These are phyloP conservation scores for Myrica gale DNA, from an alignment of 306 rosid genomes.

Conservation along the genomic window DNA sequence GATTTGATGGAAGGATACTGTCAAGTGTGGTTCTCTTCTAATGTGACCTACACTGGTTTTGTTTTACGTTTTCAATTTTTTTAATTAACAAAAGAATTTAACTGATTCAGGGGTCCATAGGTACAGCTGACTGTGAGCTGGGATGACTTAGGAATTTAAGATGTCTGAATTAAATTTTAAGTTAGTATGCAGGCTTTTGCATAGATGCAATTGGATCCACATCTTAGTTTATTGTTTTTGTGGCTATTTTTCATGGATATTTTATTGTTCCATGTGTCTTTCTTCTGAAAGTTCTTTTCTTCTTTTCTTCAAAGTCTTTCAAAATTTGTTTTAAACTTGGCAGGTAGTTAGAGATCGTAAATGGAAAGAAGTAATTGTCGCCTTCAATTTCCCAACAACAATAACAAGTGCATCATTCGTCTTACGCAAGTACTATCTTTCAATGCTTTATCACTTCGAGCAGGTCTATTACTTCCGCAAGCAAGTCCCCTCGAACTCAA, in stretches of 20 bases:
- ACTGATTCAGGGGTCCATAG: conserved; percentile 1
- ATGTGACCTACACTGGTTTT: conserved; percentile 10
- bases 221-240: conserved; percentile 8
- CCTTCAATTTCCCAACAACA: conserved; percentile 62
- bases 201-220: not conserved
- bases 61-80: conserved; percentile 7
- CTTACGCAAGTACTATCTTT: conserved; percentile 63
- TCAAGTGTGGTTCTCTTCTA: not conserved
- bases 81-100: not conserved
- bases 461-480: conserved; percentile 73
- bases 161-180: conserved; percentile 2
- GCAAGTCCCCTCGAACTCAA: conserved; percentile 39
- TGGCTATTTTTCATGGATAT: not conserved
- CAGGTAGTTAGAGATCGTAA: conserved; percentile 73
- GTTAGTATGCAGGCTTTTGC: conserved; percentile 32
- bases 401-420: conserved; percentile 74
- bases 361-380: conserved; percentile 70
- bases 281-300: not conserved
- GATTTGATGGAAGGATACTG: not conserved
- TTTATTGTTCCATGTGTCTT: not conserved
- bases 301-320: not conserved
- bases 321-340: conserved; percentile 24
- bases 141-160: not conserved
- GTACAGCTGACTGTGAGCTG: conserved; percentile 17
- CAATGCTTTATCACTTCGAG: conserved; percentile 82